A percentile compares a stretch with the other conserved stretches of the same genome.
Conservation (phyloP, 2,329 filamentous ascomycete species). For the Talaromyces sp. region DNA sequence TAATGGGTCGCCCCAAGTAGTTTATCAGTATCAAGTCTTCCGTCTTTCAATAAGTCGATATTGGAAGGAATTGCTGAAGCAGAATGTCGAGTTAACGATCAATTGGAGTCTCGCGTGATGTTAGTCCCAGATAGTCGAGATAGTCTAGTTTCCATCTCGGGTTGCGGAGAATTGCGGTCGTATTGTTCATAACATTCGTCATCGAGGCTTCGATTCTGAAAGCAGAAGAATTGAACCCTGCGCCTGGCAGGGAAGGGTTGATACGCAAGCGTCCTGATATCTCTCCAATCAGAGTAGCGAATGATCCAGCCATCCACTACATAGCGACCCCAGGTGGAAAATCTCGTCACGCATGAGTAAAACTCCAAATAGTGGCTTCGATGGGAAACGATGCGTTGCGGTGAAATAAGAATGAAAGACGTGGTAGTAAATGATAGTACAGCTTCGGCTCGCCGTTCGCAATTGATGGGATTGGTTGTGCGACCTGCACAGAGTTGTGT, state of each 20-base stretch:
- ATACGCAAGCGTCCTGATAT: constrained; percentile 4
- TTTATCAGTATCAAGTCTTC: constrained; percentile 28
- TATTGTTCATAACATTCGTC: constrained; percentile 33
- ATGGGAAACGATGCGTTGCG: background rate
- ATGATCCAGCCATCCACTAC: constrained; percentile 15
- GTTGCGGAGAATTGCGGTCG: constrained; percentile 27
- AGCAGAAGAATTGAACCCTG: constrained; percentile 19
- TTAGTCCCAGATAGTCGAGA: background rate
- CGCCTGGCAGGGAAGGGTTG: constrained; percentile 14
- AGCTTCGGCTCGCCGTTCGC: constrained; percentile 9
- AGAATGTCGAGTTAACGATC: background rate
- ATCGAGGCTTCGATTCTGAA: constrained; percentile 28
- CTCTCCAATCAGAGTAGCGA: background rate
- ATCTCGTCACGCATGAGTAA: background rate
- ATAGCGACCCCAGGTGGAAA: background rate
- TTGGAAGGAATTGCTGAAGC: constrained; percentile 12
- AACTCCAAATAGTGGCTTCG: background rate
- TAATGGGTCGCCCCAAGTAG: constrained; percentile 36
- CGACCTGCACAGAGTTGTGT: constrained; percentile 19
- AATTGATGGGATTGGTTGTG: constrained; percentile 11
- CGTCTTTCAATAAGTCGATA: constrained; percentile 15
- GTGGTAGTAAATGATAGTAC: constrained; percentile 14
- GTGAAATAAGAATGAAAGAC: background rate
- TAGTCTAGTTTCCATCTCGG: background rate
- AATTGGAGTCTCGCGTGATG: background rate